Conservation (phyloP, 768 basidiomycete species). For the Cyclocybe cylindracea region DNA sequence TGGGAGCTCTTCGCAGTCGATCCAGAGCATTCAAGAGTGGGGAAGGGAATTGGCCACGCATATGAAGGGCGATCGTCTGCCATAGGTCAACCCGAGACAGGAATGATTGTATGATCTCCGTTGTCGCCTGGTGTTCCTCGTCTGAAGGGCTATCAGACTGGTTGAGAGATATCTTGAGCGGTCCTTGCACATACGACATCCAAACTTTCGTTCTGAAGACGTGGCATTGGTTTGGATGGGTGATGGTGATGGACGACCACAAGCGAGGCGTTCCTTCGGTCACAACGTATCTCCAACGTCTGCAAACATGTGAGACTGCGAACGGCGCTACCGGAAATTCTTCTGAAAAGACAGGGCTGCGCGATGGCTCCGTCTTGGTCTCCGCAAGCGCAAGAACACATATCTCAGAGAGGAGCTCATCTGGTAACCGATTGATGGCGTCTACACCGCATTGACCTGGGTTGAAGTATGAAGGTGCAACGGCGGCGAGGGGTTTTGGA, state of each 20-base stretch:
- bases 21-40: neutral
- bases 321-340: constrained; percentile 7
- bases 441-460: neutral
- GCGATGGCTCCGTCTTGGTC: neutral
- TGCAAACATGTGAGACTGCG: constrained; percentile 14
- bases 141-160: neutral
- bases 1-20: neutral
- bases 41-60: neutral
- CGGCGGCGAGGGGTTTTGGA: neutral
- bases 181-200: neutral
- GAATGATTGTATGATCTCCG: neutral
- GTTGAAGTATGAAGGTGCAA: neutral
- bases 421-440: neutral
- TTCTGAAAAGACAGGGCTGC: constrained; percentile 5
- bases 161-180: constrained; percentile 5
- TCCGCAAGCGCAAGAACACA: neutral
- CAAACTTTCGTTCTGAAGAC: constrained; percentile 8
- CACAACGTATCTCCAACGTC: constrained; percentile 11
- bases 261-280: constrained; percentile 1
- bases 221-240: constrained; percentile 6
- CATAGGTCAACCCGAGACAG: constrained; percentile 1
- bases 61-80: constrained; percentile 4
- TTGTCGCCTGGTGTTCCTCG: constrained; percentile 3
- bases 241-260: constrained; percentile 13
- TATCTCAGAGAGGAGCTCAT: constrained; percentile 1